Evolutionary conservation across 2,329 filamentous ascomycete genomes (phyloP).

Genomic region (Geosmithia putterillii): DNA sequence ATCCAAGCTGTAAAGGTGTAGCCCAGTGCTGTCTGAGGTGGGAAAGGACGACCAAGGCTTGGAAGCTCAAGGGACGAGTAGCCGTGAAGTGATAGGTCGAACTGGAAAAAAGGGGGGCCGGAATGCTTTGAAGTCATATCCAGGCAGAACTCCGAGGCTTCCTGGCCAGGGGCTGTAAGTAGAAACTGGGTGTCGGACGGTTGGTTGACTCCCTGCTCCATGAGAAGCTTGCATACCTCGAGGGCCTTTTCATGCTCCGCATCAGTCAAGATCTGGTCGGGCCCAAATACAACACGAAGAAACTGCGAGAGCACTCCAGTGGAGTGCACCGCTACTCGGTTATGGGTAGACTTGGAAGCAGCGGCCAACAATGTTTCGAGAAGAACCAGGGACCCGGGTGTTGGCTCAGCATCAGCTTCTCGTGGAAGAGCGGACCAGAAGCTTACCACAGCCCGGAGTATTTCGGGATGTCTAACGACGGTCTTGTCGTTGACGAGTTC

Average conservation of each 20-base stretch:
- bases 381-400: slow-evolving; percentile 48
- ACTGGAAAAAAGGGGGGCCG: slow-evolving; percentile 78
- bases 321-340: slow-evolving; percentile 58
- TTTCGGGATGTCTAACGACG: slow-evolving; percentile 46
- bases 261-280: slow-evolving; percentile 34
- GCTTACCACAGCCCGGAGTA: slow-evolving; percentile 48
- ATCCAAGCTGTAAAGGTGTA: slow-evolving; percentile 91
- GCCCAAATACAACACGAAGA: slow-evolving; percentile 46
- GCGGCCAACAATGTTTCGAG: slow-evolving; percentile 50
- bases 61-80: slow-evolving; percentile 84
- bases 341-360: slow-evolving; percentile 51
- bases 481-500: slow-evolving; percentile 38
- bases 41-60: slow-evolving; percentile 75
- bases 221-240: slow-evolving; percentile 55
- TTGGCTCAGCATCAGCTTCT: slow-evolving; percentile 26
- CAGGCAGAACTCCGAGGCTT: slow-evolving; percentile 57
- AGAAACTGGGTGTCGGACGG: slow-evolving; percentile 78
- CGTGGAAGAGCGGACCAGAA: slow-evolving; percentile 53
- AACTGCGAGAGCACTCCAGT: slow-evolving; percentile 59
- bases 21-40: slow-evolving; percentile 64
- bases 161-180: slow-evolving; percentile 35
- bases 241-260: slow-evolving; percentile 48
- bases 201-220: slow-evolving; percentile 63
- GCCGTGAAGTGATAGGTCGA: slow-evolving; percentile 80
- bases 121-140: slow-evolving; percentile 63